Evolutionary conservation across 148 eudicot genomes (phyloP).

Genomic region (Rhododendron ovatum): DNA sequence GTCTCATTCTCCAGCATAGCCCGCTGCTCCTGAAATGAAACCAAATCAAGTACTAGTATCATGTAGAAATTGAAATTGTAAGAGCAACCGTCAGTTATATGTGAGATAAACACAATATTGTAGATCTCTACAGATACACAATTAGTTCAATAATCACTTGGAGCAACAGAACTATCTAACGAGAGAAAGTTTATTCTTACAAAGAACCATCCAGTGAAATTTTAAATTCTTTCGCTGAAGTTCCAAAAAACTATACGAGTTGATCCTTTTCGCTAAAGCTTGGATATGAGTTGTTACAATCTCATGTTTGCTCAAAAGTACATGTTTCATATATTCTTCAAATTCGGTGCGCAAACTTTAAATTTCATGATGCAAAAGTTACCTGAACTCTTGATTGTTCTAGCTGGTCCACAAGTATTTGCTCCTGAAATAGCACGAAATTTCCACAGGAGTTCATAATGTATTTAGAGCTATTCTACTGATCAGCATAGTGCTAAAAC

Average conservation of each 20-base stretch:
- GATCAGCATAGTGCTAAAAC: neutral
- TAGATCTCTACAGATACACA: neutral
- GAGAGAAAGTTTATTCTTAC: neutral
- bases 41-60: neutral
- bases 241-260: neutral
- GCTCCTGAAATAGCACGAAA: constrained; percentile 43
- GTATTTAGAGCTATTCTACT: neutral
- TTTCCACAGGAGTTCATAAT: neutral
- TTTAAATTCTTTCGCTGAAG: neutral
- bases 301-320: neutral
- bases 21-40: constrained; percentile 46
- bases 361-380: neutral
- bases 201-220: neutral
- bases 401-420: constrained; percentile 52
- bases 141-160: neutral
- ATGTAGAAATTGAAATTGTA: neutral
- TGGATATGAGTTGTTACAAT: neutral
- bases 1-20: constrained; percentile 63
- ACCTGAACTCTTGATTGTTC: constrained; percentile 52
- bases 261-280: neutral
- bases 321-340: neutral
- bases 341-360: neutral
- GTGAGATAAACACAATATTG: neutral
- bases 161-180: neutral
- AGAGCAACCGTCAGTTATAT: neutral